A percentile compares a stretch with the other conserved stretches of the same genome.
phyloP scores from a whole-genome alignment of 2,329 filamentous ascomycete species.

The Neonectria hederae region DNA sequence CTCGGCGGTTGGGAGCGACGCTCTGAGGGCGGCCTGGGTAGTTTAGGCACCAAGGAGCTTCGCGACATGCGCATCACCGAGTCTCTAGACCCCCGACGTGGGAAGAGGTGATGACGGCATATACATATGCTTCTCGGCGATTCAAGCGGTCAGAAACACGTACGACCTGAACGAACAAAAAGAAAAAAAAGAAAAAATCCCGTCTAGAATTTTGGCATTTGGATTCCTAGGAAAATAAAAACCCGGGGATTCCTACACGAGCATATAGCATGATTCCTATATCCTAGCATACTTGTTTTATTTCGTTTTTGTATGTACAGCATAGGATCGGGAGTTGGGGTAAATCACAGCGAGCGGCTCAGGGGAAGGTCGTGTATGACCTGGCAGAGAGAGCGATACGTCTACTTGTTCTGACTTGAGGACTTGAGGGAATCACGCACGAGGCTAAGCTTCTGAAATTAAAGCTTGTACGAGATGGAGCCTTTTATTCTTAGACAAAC shows the following conservation, averaged over 20 bases:
- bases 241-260: not conserved
- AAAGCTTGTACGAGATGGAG: slow-evolving; percentile 4
- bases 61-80: slow-evolving; percentile 84
- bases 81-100: slow-evolving; percentile 81
- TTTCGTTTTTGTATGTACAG: slow-evolving; percentile 24
- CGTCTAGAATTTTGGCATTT: slow-evolving; percentile 6
- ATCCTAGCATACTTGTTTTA: slow-evolving; percentile 18
- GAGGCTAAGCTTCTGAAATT: slow-evolving; percentile 1
- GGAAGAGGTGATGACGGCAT: slow-evolving; percentile 56
- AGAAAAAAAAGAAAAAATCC: not conserved
- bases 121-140: not conserved
- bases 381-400: slow-evolving; percentile 20
- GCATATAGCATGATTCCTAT: slow-evolving; percentile 26
- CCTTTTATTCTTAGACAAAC: slow-evolving; percentile 10
- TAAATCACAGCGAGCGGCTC: slow-evolving; percentile 18
- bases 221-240: not conserved
- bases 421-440: not conserved
- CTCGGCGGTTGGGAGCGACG: slow-evolving; percentile 77
- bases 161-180: not conserved
- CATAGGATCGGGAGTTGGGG: slow-evolving; percentile 41
- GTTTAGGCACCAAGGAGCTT: slow-evolving; percentile 90
- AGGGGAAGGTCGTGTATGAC: not conserved
- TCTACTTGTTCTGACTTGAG: slow-evolving; percentile 10
- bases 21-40: slow-evolving; percentile 86
- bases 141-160: not conserved